Base-by-base conservation (phyloP, 805 yeast species). In the Suhomyces xylopsoci region DNA sequence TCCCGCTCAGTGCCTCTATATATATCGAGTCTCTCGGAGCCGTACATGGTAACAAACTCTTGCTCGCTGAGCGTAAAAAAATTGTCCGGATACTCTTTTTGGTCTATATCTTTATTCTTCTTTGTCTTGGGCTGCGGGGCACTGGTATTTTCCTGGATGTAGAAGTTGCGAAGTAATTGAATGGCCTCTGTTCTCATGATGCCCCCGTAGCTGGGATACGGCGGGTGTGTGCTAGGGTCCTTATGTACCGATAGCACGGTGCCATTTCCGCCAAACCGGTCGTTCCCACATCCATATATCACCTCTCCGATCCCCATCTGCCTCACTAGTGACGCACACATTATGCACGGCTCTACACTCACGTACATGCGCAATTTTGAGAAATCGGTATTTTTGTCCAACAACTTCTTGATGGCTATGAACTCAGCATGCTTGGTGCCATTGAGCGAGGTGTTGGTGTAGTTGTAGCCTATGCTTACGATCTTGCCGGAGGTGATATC, bases 321-420 rank as follows among this genome's bases (percentile, higher is more conserved):
- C 53, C 92, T 79, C 41, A 94, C 70, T 2, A 96, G 91, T 41
- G 94, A 84, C 0, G 97, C 98, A 73, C 99, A 94, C 99, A 94
- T 94, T 7, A 94, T 87, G 65, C 99, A 94, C 0, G 99, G 99
- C 68, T 94, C 99, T 0, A 94, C 97, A 0, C 98, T 91, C 24
- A 94, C 99, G 67, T 91, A 93, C 7, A 94, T 75, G 28, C 82
- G 84, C 3, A 88, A 76, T 24, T 84, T 80, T 38, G 68, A 61
- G 60, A 90, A 82, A 8, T 50, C 54, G 7, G 50, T 46, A 2
- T 64, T 56, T 22, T 61, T 57, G 10, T 55, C 59, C n/a, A 61
- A 41, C 2, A 65, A 50, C 42, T 62, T 52, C 45, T 83, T 83
- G 14, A 90, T 85, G 0, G 93, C 97, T 53, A 87, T 78, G 59